Conservation (phyloP, 371 early-diverging fungal species). For the Saksenaea oblongispora region DNA sequence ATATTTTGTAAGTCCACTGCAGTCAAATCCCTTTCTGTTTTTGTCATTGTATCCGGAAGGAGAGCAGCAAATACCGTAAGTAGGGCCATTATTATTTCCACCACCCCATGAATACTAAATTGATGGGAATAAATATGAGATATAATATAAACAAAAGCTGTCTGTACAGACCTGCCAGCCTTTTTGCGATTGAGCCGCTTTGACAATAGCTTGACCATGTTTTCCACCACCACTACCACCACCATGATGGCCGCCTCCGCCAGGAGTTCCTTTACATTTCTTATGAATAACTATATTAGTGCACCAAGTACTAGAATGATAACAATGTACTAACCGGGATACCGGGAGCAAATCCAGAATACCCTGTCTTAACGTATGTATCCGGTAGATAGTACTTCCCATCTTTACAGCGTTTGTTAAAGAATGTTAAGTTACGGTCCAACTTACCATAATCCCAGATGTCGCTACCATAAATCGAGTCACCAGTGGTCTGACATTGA, state of each 20-base stretch:
- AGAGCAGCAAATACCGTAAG: conserved; percentile 11
- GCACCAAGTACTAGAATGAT: too few species aligned
- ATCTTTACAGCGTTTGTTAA: too few species aligned
- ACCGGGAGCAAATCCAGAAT: neutral
- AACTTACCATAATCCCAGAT: conserved; percentile 12
- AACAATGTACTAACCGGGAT: neutral
- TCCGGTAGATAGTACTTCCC: conserved; percentile 9
- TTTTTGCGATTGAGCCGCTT: conserved; percentile 8
- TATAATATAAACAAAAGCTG: too few species aligned
- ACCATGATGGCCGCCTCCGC: conserved; percentile 2
- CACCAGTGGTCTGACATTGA: conserved; percentile 8
- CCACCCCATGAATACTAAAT: conserved; percentile 17
- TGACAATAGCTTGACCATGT: conserved; percentile 9
- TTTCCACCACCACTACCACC: neutral
- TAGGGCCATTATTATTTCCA: conserved; percentile 10
- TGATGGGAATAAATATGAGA: too few species aligned
- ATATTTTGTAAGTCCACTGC: conserved; percentile 28
- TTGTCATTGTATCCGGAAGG: conserved; percentile 5
- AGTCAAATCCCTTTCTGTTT: conserved; percentile 17
- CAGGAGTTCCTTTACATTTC: conserved; percentile 4
- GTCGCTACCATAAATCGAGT: conserved; percentile 7
- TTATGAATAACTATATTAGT: too few species aligned
- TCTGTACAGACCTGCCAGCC: too few species aligned
- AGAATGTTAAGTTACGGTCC: too few species aligned
- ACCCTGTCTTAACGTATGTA: conserved; percentile 1